Evolutionary conservation across 108 stramenopile genomes (phyloP), one percentile per base, ranked within the genome.

Genomic region (Nitzschia putrida): DNA sequence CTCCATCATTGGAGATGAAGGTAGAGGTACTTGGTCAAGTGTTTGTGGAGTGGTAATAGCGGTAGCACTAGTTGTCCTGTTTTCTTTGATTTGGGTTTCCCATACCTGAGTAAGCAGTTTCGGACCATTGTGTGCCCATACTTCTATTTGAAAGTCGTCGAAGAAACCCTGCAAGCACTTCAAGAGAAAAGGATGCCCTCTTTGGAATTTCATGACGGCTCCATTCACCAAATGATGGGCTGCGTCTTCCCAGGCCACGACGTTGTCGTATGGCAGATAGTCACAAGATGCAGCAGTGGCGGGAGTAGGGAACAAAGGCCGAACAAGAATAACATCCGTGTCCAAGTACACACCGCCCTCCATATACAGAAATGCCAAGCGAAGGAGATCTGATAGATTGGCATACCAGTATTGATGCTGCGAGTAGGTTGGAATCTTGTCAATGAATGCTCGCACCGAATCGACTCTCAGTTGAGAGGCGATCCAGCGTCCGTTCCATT

Each of bases 51-150:
- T 34, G 29, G 1, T n/a, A n/a, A n/a, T n/a, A n/a, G n/a, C n/a
- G n/a, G n/a, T n/a, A n/a, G n/a, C n/a, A n/a, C n/a, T 4, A 34
- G 29, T 3, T 34, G 29, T 34, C 29, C 1, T n/a, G n/a, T n/a
- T 34, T 34, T 34, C 4, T 34, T 34, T 34, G 1, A 34, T 34
- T 34, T 34, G 29, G 1, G 29, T 4, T 34, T 34, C 29, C 29
- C 29, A 59, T 2, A 59, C 57, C 37, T 29, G 29, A 0, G 57
- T 59, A 3, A 59, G n/a, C 6, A 59, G 38, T 14, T n/a, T 14
- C 6, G 57, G 57, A 8, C 57, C 57, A 59, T 59, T 59, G 20
- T 12, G 13, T 2, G 38, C 57, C 57, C 57, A 59, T 5, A 59
- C 3, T 5, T 29, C 11, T 40, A 40, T 59, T 1, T 59, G 3